phyloP scores from a whole-genome alignment of 345 rosid genomes.

The Firmiana major region DNA sequence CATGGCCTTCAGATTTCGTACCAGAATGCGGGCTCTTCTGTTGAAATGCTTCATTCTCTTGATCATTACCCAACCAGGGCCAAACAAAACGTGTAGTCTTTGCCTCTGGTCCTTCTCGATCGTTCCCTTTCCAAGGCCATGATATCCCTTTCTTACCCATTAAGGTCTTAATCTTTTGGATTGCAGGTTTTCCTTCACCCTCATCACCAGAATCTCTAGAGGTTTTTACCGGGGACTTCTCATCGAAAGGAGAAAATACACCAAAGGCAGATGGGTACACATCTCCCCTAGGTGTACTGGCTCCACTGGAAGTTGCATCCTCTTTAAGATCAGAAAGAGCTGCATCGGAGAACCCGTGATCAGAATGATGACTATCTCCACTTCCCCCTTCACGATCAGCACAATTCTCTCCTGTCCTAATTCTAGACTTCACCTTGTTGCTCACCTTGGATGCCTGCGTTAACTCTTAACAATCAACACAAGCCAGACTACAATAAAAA shows the following conservation, averaged over 20 bases:
- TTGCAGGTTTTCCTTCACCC: conserved; percentile 64
- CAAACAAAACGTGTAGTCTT: conserved; percentile 44
- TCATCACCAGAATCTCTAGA: conserved; percentile 67
- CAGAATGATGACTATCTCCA: conserved; percentile 69
- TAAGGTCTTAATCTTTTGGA: conserved; percentile 64
- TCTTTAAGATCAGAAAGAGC: conserved; percentile 63
- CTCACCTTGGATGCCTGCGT: conserved; percentile 78
- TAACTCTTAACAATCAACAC: conserved; percentile 26
- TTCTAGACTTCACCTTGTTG: conserved; percentile 79
- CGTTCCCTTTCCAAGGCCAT: conserved; percentile 98
- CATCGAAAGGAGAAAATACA: conserved; percentile 49
- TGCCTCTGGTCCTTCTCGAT: conserved; percentile 58
- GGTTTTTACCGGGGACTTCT: conserved; percentile 41
- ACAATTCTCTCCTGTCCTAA: conserved; percentile 51
- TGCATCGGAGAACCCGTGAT: conserved; percentile 52
- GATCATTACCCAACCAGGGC: conserved; percentile 61
- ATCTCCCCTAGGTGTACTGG: conserved; percentile 90
- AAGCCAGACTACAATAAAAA: conserved; percentile 14
- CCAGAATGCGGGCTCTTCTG: conserved; percentile 38
- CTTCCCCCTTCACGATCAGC: conserved; percentile 69
- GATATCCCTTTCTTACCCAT: conserved; percentile 77
- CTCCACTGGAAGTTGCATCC: conserved; percentile 80
- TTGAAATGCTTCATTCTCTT: conserved; percentile 42
- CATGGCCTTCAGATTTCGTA: conserved; percentile 45
- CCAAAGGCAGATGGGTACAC: conserved; percentile 53